Conservation (phyloP, 2,329 filamentous ascomycete species). For the Mycosphaerella sp. region DNA sequence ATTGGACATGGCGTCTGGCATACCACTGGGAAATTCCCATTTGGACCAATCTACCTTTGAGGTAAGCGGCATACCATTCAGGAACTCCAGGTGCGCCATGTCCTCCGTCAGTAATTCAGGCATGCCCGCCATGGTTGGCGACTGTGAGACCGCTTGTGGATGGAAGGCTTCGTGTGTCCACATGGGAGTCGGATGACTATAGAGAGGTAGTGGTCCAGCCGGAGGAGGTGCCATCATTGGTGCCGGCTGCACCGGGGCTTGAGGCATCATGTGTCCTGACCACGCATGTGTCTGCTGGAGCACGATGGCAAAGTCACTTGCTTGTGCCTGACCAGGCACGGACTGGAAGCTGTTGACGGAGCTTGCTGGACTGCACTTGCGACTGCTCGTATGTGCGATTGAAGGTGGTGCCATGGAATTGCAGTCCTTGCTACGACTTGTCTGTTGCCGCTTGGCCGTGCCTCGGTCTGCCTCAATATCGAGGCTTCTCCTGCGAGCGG, state of each 20-base stretch:
- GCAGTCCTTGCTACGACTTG: neutral
- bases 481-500: slow-evolving; percentile 19
- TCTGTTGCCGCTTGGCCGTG: slow-evolving; percentile 20
- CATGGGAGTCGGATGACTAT: slow-evolving; percentile 6
- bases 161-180: slow-evolving; percentile 15
- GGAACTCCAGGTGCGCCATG: slow-evolving; percentile 12
- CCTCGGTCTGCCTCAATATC: slow-evolving; percentile 16
- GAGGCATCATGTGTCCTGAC: slow-evolving; percentile 1
- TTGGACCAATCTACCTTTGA: neutral
- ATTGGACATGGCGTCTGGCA: neutral
- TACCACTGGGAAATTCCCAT: neutral
- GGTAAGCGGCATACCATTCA: slow-evolving; percentile 13
- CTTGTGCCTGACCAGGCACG: slow-evolving; percentile 5
- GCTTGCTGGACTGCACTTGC: slow-evolving; percentile 13
- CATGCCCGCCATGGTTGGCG: slow-evolving; percentile 12
- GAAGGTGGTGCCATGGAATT: slow-evolving; percentile 18
- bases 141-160: slow-evolving; percentile 9
- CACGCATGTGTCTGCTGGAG: slow-evolving; percentile 15
- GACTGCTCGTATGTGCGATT: slow-evolving; percentile 1
- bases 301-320: slow-evolving; percentile 15
- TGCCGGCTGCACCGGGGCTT: neutral
- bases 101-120: slow-evolving; percentile 13
- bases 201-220: slow-evolving; percentile 1
- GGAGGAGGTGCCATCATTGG: slow-evolving; percentile 13
- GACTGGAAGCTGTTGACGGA: slow-evolving; percentile 6